phyloP scores from a whole-genome alignment of 495 filamentous ascomycete species.

The Aspergillus carlsbadensis region DNA sequence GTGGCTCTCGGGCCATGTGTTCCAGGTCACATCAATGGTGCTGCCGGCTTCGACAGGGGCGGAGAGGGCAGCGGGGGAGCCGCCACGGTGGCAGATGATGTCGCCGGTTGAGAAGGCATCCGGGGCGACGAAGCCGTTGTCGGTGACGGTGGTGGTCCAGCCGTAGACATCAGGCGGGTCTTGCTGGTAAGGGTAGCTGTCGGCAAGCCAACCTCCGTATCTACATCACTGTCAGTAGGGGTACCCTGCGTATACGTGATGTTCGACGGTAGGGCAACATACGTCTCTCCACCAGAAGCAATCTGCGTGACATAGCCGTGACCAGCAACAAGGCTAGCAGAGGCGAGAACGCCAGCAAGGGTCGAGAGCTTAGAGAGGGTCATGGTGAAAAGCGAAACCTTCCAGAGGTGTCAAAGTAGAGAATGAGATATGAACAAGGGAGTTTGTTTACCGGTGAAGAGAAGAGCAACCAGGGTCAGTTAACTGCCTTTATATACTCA shows the following conservation, averaged over 20 bases:
- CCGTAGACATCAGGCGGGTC: slow-evolving; percentile 52
- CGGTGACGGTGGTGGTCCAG: slow-evolving; percentile 54
- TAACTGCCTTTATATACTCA: not conserved
- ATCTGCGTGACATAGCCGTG: slow-evolving; percentile 55
- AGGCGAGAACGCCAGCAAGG: slow-evolving; percentile 41
- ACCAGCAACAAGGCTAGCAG: slow-evolving; percentile 53
- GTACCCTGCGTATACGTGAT: slow-evolving; percentile 34
- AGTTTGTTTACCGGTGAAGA: not conserved
- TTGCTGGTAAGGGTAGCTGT: slow-evolving; percentile 30
- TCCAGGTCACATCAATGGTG: slow-evolving; percentile 62
- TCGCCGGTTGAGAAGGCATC: slow-evolving; percentile 48
- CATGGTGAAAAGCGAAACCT: slow-evolving; percentile 22
- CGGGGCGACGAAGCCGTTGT: slow-evolving; percentile 59
- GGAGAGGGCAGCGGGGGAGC: slow-evolving; percentile 50
- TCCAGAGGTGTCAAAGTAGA: not conserved
- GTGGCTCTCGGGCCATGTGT: slow-evolving; percentile 64
- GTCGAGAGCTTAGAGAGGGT: slow-evolving; percentile 41
- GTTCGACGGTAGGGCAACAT: not conserved
- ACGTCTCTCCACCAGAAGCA: not conserved
- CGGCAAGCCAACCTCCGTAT: slow-evolving; percentile 40
- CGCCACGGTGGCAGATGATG: slow-evolving; percentile 69
- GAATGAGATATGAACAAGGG: not conserved
- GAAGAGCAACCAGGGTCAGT: not conserved
- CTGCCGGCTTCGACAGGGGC: slow-evolving; percentile 56
- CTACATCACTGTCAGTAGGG: slow-evolving; percentile 55